Conservation (phyloP, 2,329 filamentous ascomycete genomes). For the Colletotrichum eremochloae region DNA sequence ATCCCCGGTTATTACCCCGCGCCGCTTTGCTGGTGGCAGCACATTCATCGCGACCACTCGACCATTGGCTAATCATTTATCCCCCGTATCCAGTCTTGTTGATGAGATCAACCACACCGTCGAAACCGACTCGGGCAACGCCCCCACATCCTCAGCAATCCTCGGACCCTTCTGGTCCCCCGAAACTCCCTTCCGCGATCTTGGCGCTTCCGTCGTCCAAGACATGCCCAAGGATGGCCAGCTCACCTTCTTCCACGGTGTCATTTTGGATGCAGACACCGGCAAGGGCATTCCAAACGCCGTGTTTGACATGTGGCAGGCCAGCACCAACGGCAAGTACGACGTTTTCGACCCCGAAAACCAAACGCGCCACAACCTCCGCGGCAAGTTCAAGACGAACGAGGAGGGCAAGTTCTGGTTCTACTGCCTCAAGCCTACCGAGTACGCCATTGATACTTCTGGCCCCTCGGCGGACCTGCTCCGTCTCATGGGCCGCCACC, state of each 20-base stretch:
- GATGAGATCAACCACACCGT: slow-evolving; percentile 42
- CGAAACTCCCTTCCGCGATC: slow-evolving; percentile 43
- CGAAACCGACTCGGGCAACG: slow-evolving; percentile 32
- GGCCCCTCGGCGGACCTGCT: slow-evolving; percentile 49
- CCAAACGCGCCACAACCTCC: slow-evolving; percentile 72
- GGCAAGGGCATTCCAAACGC: slow-evolving; percentile 55
- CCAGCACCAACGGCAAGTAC: slow-evolving; percentile 70
- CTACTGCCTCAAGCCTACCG: slow-evolving; percentile 74
- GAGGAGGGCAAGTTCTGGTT: slow-evolving; percentile 72
- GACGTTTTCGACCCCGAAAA: slow-evolving; percentile 73
- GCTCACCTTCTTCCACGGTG: slow-evolving; percentile 41
- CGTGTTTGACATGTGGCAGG: slow-evolving; percentile 73
- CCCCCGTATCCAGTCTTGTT: slow-evolving; percentile 26
- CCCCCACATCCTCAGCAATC: slow-evolving; percentile 40
- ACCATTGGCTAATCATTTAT: background rate
- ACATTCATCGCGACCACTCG: background rate
- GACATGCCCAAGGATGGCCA: slow-evolving; percentile 40
- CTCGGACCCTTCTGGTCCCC: slow-evolving; percentile 43
- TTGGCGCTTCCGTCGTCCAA: slow-evolving; percentile 40
- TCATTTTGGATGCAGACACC: slow-evolving; percentile 44
- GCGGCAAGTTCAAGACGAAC: slow-evolving; percentile 74
- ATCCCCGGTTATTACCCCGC: slow-evolving; percentile 6
- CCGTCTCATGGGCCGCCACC: slow-evolving; percentile 45
- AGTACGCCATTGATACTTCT: slow-evolving; percentile 72
- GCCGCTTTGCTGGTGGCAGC: background rate